phyloP scores from a whole-genome alignment of 225 moss, liverwort and hornwort genomes.

The Pleurozium schreberi region DNA sequence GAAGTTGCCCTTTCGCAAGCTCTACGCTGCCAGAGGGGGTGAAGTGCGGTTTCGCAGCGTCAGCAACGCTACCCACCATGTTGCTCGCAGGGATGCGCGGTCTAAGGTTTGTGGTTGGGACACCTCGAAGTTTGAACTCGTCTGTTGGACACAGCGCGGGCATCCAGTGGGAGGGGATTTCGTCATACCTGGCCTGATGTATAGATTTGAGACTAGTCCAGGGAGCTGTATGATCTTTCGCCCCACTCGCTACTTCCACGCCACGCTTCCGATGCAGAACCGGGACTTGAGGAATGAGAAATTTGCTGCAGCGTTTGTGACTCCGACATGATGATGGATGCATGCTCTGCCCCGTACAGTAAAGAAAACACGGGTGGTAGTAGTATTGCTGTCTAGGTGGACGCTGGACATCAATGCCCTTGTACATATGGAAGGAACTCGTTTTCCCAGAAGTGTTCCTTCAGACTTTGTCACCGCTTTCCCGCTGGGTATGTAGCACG shows the following conservation, averaged over 20 bases:
- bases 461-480: background rate
- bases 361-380: background rate
- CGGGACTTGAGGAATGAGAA: constrained; percentile 31
- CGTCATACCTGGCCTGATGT: constrained; percentile 41
- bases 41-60: constrained; percentile 23
- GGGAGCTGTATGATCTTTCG: constrained; percentile 26
- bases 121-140: constrained; percentile 17
- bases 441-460: background rate
- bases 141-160: constrained; percentile 29
- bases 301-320: constrained; percentile 28
- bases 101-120: constrained; percentile 14
- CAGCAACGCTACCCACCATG: background rate
- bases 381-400: background rate
- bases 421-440: background rate
- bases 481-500: background rate
- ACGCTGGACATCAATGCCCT: background rate
- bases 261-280: constrained; percentile 24
- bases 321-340: background rate
- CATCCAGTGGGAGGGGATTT: constrained; percentile 26
- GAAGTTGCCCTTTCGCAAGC: constrained; percentile 20
- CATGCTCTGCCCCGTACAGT: background rate
- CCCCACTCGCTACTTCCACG: constrained; percentile 30
- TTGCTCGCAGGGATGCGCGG: background rate
- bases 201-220: constrained; percentile 13
- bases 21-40: constrained; percentile 13